Conservation (phyloP, 2,329 filamentous ascomycete species). For the Colletotrichum orbiculare region DNA sequence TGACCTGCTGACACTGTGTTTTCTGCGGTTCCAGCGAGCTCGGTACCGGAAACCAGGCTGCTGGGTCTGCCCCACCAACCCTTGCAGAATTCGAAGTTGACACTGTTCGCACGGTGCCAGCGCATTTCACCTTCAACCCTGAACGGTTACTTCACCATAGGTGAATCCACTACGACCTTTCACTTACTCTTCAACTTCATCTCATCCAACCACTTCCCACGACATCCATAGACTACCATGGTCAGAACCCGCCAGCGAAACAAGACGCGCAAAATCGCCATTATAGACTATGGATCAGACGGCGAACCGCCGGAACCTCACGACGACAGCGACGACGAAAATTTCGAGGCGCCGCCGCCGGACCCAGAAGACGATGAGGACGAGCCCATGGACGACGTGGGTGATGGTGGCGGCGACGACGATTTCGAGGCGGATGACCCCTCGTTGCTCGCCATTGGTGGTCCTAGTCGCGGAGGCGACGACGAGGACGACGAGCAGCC, state of each 20-base stretch:
- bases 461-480: conserved; percentile 39
- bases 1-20: too few species aligned
- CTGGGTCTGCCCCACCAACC: too few species aligned
- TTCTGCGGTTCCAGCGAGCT: too few species aligned
- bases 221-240: background rate
- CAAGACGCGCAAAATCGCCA: conserved; percentile 22
- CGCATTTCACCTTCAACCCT: too few species aligned
- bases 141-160: too few species aligned
- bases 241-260: conserved; percentile 29
- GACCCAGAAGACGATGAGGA: conserved; percentile 44
- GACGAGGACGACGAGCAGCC: conserved; percentile 45
- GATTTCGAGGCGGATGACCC: conserved; percentile 46
- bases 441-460: conserved; percentile 40
- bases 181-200: too few species aligned
- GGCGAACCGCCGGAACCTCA: conserved; percentile 25
- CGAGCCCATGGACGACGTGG: conserved; percentile 42
- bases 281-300: conserved; percentile 31
- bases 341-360: conserved; percentile 34
- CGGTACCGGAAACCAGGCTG: too few species aligned
- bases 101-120: too few species aligned
- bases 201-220: too few species aligned
- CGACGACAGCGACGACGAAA: conserved; percentile 40
- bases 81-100: too few species aligned
- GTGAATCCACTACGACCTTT: too few species aligned
- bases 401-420: conserved; percentile 45